These are phyloP conservation scores for Aschersonia sp. DNA, from an alignment of 2,329 filamentous ascomycete genomes.

Conservation along the genomic window DNA sequence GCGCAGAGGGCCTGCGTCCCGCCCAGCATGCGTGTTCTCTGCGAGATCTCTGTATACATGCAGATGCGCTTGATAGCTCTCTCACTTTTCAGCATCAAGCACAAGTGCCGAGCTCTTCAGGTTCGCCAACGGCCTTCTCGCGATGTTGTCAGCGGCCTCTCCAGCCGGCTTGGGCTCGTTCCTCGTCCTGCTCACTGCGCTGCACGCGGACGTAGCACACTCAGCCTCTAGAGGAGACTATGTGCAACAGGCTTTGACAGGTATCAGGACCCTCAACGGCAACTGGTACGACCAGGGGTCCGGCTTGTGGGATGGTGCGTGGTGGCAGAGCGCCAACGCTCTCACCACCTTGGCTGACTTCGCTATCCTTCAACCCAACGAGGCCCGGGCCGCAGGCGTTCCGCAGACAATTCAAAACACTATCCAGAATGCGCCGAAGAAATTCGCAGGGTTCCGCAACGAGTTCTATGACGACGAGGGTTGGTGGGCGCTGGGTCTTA, in stretches of 20 bases:
- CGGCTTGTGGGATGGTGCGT: constrained; percentile 50
- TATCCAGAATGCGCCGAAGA: constrained; percentile 27
- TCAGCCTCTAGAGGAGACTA: constrained; percentile 11
- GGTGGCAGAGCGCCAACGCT: constrained; percentile 61
- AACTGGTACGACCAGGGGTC: constrained; percentile 43
- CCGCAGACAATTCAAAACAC: constrained; percentile 27
- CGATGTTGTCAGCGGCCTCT: neutral
- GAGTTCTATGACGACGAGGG: constrained; percentile 44
- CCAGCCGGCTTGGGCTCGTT: neutral
- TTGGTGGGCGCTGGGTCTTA: constrained; percentile 47
- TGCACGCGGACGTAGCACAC: neutral
- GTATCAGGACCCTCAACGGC: constrained; percentile 31
- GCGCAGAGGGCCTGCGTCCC: neutral
- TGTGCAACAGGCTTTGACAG: constrained; percentile 15
- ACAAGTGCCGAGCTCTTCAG: neutral
- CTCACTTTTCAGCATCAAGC: neutral
- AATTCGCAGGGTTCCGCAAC: constrained; percentile 28
- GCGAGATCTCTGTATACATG: too few relatives aligned
- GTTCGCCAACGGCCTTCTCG: neutral
- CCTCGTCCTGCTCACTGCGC: neutral
- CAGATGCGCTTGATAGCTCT: too few relatives aligned
- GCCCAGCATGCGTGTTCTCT: neutral
- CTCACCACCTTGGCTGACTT: constrained; percentile 48
- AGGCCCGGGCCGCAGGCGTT: constrained; percentile 22
- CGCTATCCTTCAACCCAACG: constrained; percentile 16